Base-by-base conservation (phyloP, 139 green algal genomes). In the Coccomyxa sp. region DNA sequence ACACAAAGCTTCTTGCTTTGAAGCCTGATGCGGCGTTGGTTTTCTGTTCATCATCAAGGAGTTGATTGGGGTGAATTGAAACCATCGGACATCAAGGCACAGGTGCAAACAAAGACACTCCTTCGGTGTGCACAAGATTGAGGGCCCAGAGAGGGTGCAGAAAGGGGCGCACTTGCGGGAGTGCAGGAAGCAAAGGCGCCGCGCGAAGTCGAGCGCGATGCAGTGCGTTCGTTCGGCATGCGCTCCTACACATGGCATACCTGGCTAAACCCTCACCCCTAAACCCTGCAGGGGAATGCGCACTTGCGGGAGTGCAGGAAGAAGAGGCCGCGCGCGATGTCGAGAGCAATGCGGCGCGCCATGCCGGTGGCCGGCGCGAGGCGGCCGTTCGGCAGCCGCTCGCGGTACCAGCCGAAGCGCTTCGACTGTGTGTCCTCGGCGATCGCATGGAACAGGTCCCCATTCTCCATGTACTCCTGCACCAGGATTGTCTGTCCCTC, bases 391-490 rank as follows among this genome's bases (percentile, higher is more conserved):
- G 76, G 76, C 38, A 58, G 30, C 76, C 16, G 18, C 30, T 28
- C 16, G 16, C 76, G 31, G 76, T 80, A 80, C 76, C 76, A 80
- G 30, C 38, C 7, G 23, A 66, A 80, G 15, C 76, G 31, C 71
- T 16, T 74, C 32, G 30, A 79, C 71, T 31, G 15, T 45, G 17
- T 23, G 18, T 80, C 32, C 14, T 25, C 16, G 14, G 31, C 15
- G 25, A 84, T 84, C 51, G 80, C 84, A 23, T 77, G 71, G 58
- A 77, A 80, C 84, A 92, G 67, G 85, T 92, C 82, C 0, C 89
- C 89, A 0, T 80, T 83, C 57, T 92, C 86, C 82, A 91, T 82
- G 80, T 85, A 90, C 88, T 87, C 84, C 31, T 87, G 90, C 25
- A 92, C 87, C 31, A 92, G 80, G 67, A 89, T 81, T 0, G 88